Evolutionary conservation across 2,329 filamentous ascomycete genomes (phyloP), one percentile per base, ranked within the genome.

Genomic region (Cladosporium sp.): DNA sequence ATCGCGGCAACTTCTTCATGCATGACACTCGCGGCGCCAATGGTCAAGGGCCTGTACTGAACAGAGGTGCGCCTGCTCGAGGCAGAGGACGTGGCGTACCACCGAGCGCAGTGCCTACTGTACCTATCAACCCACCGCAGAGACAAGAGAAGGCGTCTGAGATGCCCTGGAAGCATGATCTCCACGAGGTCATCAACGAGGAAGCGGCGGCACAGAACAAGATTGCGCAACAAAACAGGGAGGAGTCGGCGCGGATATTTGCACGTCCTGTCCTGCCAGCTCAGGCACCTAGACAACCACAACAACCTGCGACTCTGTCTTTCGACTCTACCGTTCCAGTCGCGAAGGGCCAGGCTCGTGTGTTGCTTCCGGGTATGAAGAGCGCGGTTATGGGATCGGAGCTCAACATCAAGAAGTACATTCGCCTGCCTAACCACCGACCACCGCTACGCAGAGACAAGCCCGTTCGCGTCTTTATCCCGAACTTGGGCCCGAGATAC

Each of bases 381-480:
- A 86, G 88, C 72, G 84, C 85, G 34, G 86, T 92, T 6, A 80
- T 87, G 51, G 92, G 94, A 76, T 83, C 91, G 34, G 89, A 89
- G 68, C 87, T 96, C 69, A 87, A 91, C 57, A 88, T 96, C 70
- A 95, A 92, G 78, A 91, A 95, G 74, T 94, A 99, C 79, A 97
- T 93, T 49, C 93, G 94, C 72, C 86, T 99, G 59, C 95, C 95
- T 24, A 92, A 98, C 76, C 95, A 98, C 78, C 89, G 95, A 26
- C 95, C 95, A 24, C 95, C 95, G 61, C 86, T 99, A 59, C 91
- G 95, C 69, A 90, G 95, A 73, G 95, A 99, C 81, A 99, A 98
- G 77, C 95, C 95, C 8, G 95, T 98, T 49, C 90, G 95, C 60
- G 92, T 99, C 71, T 97, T 93, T 10, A 84, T 99, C 51, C 94